A percentile compares a stretch with the other conserved stretches of the same genome.
phyloP scores from a whole-genome alignment of 139 green algal genomes.

The Chlorella vulgaris region DNA sequence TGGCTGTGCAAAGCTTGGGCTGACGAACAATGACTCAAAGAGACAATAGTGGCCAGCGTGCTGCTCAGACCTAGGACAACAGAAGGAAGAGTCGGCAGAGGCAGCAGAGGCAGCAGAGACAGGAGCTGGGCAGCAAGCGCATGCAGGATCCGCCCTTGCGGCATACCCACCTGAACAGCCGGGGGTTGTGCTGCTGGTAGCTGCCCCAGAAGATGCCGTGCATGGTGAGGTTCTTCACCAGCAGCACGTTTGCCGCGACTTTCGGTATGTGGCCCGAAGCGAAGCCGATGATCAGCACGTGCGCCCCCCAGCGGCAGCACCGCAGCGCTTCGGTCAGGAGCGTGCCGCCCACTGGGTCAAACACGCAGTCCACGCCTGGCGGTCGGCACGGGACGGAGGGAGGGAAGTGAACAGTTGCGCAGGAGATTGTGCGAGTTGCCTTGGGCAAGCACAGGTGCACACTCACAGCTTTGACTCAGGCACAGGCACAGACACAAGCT shows the following conservation, averaged over 20 bases:
- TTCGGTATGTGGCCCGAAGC: constrained; percentile 64
- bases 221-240: constrained; percentile 85
- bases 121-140: too few species aligned
- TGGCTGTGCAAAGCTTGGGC: too few species aligned
- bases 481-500: too few species aligned
- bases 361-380: constrained; percentile 82
- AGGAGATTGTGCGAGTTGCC: background rate
- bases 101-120: background rate
- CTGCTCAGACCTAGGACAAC: too few species aligned
- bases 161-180: constrained; percentile 49
- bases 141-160: background rate
- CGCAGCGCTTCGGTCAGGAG: constrained; percentile 73
- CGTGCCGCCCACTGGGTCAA: constrained; percentile 84
- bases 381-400: background rate
- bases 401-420: background rate
- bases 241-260: constrained; percentile 78
- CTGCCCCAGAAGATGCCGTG: constrained; percentile 50
- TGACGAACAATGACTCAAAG: too few species aligned
- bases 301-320: constrained; percentile 73
- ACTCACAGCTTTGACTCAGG: too few species aligned
- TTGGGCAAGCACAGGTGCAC: too few species aligned
- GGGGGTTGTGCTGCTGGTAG: constrained; percentile 49
- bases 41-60: too few species aligned
- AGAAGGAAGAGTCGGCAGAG: too few species aligned
- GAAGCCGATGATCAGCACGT: constrained; percentile 89